These are phyloP conservation scores for Curvularia eragrostidis DNA, from an alignment of 2,329 filamentous ascomycete species.

Conservation along the genomic window DNA sequence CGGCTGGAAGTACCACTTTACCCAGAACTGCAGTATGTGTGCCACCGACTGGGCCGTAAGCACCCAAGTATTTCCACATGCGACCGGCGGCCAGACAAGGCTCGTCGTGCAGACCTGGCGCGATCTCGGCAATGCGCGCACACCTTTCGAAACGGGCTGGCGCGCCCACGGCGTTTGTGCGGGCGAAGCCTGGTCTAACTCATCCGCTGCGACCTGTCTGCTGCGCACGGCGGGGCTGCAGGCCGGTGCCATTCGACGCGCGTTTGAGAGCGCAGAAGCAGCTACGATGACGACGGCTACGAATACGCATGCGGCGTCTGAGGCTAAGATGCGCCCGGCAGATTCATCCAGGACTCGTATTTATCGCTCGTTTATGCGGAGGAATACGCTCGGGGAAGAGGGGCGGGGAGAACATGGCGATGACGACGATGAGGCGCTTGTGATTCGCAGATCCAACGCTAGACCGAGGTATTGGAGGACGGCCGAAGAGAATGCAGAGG, in stretches of 20 bases:
- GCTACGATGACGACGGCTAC: not conserved
- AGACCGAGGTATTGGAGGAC: constrained; percentile 20
- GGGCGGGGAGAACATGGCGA: not conserved
- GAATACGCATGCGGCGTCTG: not conserved
- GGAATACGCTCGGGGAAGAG: not conserved
- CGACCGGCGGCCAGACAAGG: constrained; percentile 19
- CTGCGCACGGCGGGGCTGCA: constrained; percentile 13
- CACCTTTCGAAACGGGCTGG: constrained; percentile 38
- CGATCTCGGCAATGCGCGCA: constrained; percentile 32
- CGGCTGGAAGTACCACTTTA: constrained; percentile 23
- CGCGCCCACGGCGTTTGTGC: constrained; percentile 35
- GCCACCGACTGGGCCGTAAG: constrained; percentile 37
- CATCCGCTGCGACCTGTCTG: constrained; percentile 9
- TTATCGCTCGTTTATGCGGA: constrained; percentile 22
- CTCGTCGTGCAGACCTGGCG: constrained; percentile 35
- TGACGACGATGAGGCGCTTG: not conserved
- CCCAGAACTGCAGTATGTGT: constrained; percentile 34
- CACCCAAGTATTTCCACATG: constrained; percentile 10
- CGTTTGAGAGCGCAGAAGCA: constrained; percentile 26
- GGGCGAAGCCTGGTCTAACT: not conserved
- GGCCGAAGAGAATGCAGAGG: constrained; percentile 22
- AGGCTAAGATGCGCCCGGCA: not conserved
- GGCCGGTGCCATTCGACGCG: constrained; percentile 26
- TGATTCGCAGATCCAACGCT: constrained; percentile 21
- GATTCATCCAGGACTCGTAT: constrained; percentile 8